Evolutionary conservation across 2,329 filamentous ascomycete genomes (phyloP).

Genomic region (Davidsoniella neocaledoniae): DNA sequence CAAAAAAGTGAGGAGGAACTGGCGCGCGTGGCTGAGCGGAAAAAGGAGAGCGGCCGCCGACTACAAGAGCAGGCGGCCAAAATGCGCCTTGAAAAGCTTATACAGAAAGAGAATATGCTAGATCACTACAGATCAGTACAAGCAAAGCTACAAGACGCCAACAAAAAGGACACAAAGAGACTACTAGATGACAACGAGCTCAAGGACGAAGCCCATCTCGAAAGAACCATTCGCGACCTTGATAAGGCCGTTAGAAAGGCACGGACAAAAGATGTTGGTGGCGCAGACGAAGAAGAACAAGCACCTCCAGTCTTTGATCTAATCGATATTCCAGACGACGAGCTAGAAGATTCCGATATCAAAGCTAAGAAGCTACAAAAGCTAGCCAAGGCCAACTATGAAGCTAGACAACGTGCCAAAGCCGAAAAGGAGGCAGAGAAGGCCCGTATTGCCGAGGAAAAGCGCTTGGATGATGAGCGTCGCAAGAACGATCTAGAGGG

Average conservation of each 20-base stretch:
- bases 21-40: conserved; percentile 74
- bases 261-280: conserved; percentile 82
- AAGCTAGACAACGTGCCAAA: conserved; percentile 84
- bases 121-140: conserved; percentile 87
- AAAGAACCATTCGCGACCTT: conserved; percentile 71
- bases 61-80: conserved; percentile 93
- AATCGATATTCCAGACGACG: conserved; percentile 75
- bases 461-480: conserved; percentile 66
- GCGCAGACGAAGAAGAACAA: conserved; percentile 54
- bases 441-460: conserved; percentile 65
- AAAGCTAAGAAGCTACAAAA: conserved; percentile 90
- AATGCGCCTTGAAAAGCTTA: conserved; percentile 87
- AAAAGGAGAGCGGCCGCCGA: conserved; percentile 82
- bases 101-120: conserved; percentile 88
- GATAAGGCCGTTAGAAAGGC: conserved; percentile 82
- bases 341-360: conserved; percentile 77
- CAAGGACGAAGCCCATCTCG: conserved; percentile 75
- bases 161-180: conserved; percentile 79
- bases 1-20: conserved; percentile 94
- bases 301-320: conserved; percentile 77
- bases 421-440: conserved; percentile 90
- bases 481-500: conserved; percentile 68
- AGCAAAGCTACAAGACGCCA: conserved; percentile 50
- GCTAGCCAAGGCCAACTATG: conserved; percentile 85
- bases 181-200: conserved; percentile 81